Conservation (phyloP, 768 basidiomycete genomes). For the Hericium alpestre region DNA sequence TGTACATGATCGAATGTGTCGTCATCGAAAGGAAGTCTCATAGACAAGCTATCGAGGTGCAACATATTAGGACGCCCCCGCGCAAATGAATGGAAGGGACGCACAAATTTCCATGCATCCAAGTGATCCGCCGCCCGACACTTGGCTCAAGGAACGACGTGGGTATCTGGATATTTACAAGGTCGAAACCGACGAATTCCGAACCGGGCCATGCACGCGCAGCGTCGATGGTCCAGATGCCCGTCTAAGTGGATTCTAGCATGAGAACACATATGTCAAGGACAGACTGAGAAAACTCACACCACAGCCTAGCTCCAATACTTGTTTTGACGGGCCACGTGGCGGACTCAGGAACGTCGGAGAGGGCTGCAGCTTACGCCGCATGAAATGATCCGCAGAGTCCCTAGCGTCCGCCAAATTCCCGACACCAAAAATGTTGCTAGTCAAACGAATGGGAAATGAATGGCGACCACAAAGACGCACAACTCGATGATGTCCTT, state of each 20-base stretch:
- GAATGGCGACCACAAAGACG: slow-evolving; percentile 17
- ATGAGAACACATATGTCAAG: neutral
- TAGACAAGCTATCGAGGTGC: slow-evolving; percentile 44
- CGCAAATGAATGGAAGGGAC: slow-evolving; percentile 12
- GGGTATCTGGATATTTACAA: slow-evolving; percentile 65
- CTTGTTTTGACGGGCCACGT: slow-evolving; percentile 7
- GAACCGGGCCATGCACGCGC: slow-evolving; percentile 12
- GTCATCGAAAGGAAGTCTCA: slow-evolving; percentile 69
- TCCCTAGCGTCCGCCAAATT: slow-evolving; percentile 9
- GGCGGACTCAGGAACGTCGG: slow-evolving; percentile 10
- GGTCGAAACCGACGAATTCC: slow-evolving; percentile 55
- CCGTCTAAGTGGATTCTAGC: slow-evolving; percentile 2
- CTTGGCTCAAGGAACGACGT: slow-evolving; percentile 37
- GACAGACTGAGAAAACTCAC: slow-evolving; percentile 1
- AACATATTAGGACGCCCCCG: neutral
- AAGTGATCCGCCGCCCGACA: slow-evolving; percentile 49
- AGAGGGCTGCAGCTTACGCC: slow-evolving; percentile 7
- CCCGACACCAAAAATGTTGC: neutral
- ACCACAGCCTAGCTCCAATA: slow-evolving; percentile 13
- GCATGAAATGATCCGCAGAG: slow-evolving; percentile 13
- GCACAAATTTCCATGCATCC: slow-evolving; percentile 75
- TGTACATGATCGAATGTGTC: slow-evolving; percentile 80
- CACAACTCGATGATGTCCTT: slow-evolving; percentile 58
- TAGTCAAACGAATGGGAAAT: neutral
- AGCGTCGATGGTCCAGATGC: slow-evolving; percentile 13